Base-by-base conservation (phyloP, 768 basidiomycete species). In the Galerina marginata region DNA sequence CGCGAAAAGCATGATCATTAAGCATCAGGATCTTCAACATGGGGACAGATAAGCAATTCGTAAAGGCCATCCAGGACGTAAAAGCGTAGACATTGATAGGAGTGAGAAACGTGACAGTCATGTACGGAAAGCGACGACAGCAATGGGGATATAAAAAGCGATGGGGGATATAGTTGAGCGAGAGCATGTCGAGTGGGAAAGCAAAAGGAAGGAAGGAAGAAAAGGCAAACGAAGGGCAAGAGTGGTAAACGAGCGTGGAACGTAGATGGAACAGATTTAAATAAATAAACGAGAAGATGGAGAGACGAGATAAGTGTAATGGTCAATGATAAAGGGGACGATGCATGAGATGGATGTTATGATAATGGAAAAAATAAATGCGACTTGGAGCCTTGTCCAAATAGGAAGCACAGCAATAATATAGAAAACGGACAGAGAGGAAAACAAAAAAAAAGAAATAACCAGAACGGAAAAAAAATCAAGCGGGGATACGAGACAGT, bases 401-500 rank as follows among this genome's bases (percentile, higher is more conserved):
- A 20, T 11, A 38, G 38, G 16, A 61, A 33, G 36, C 23, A 42
- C 12, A 58, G 43, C 26, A 47, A 56, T 33, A 25, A 26, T 20
- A 20, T 43, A 50, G 26, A 56, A 9, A 23, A 11, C 16, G 40
- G 52, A 6, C 39, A 45, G 20, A 26, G 25, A 33, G 43, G 38
- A 61, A 50, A 54, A 48, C 14, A 61, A 23, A 50, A 49, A 48
- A 53, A 33, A 45, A 33, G 14, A 14, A 45, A 37, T 38, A 43
- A 5, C 53, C 20, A 20, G 20, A 20, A 20, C 20, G 20, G 20
- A 37, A 42, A 26, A 55, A 60, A 55, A 38, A 23, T 74, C 63
- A 73, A 63, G 62, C 65, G 46, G 29, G 29, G 29, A 79, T 60
- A 61, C 82, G 80, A 10, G 86, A 85, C 66, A 81, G 49, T 61